Base-by-base conservation (phyloP, 2,329 filamentous ascomycete species). In the Cladosporium sp. region DNA sequence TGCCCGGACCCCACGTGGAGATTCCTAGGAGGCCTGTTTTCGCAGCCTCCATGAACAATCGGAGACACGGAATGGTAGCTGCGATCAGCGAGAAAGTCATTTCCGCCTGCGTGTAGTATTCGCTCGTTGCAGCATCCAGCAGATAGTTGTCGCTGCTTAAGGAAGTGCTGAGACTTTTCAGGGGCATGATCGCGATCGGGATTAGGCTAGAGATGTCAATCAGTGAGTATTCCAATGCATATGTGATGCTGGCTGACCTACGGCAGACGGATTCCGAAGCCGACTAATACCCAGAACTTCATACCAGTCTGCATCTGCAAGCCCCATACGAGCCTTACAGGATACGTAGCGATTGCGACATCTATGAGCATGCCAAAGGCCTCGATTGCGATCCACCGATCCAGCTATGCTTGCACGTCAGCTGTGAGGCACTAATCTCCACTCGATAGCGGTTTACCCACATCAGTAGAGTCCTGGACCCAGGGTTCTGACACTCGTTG, bases 61-160 rank as follows among this genome's bases (percentile, higher is more conserved):
- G 65, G 16, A 72, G 52, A 35, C 69, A 71, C 4, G 69, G 70
- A 7, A 69, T 65, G 1, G 70, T 71, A 3, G 68, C 66, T 16
- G 68, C 62, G 29, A 69, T 64, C 6, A 68, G 44, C 37, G 64
- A 67, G 62, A 53, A 68, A 11, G 67, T 62, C 66, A 71, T 67
- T 21, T 70, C 70, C 1, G 67, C 49, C 33, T 68, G 66, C 1
- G 68, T 69, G 18, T 52, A 65, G 16, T 69, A 62, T 23, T 67
- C 66, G 0, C 66, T 35, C 2, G 35, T 35, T 2, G 65, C 57
- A 28, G 61, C 61, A 11, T 63, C 50, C 26, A 68, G 67, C 1
- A 63, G 65, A n/a, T 66, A 63, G n/a, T 69, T 52, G 18, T 55
- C 46, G 21, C 62, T 57, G 7, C 44, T 52, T 35, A 68, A 60